phyloP scores from a whole-genome alignment of 306 rosid species.

The Pyrus betulifolia region DNA sequence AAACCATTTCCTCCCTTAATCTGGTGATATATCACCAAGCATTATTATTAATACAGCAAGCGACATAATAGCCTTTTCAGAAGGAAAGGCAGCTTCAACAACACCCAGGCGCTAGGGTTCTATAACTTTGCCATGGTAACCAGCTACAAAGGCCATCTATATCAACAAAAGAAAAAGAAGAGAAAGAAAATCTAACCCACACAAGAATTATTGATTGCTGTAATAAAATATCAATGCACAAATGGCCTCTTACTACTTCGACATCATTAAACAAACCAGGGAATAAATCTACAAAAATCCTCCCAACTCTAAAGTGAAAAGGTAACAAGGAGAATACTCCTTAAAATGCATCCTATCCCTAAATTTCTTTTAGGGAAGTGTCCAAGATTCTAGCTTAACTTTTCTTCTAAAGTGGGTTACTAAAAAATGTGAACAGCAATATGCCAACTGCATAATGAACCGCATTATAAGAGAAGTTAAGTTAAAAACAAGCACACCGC shows the following conservation, averaged over 20 bases:
- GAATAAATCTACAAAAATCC: not conserved
- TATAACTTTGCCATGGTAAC: not conserved
- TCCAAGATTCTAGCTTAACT: not conserved
- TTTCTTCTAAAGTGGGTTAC: not conserved
- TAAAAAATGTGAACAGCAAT: not conserved
- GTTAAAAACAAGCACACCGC: not conserved
- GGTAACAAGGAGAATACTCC: not conserved
- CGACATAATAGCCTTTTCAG: not conserved
- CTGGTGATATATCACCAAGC: not conserved
- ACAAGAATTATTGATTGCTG: not conserved
- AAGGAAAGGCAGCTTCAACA: not conserved
- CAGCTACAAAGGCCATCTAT: not conserved
- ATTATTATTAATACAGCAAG: not conserved
- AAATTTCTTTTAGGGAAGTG: not conserved
- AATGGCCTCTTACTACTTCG: not conserved
- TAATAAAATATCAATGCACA: not conserved
- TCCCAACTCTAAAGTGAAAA: not conserved
- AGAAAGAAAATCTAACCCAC: not conserved
- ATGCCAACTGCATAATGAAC: not conserved
- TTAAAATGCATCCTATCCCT: not conserved
- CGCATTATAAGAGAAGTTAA: not conserved
- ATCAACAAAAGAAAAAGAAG: not conserved
- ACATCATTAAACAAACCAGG: not conserved
- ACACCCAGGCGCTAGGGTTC: not conserved
- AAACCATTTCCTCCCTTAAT: not conserved